Percentiles rank a stretch among this genome's conserved stretches.
phyloP scores from a whole-genome alignment of 2,329 filamentous ascomycete species.

The Sporothrix dimorphospora region DNA sequence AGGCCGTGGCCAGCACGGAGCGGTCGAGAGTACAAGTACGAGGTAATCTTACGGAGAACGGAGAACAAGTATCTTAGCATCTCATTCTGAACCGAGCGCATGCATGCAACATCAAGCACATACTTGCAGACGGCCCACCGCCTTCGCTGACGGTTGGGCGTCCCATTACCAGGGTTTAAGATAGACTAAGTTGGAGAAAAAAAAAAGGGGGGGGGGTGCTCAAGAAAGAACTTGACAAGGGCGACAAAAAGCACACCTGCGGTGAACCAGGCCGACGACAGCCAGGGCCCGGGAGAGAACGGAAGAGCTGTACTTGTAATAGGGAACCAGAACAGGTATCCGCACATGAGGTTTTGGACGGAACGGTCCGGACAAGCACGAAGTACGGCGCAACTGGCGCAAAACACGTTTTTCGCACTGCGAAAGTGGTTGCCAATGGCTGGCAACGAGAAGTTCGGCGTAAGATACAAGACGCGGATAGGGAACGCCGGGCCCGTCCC shows the following conservation, averaged over 20 bases:
- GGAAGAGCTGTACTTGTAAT: background rate
- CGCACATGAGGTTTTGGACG: background rate
- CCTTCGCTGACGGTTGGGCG: background rate
- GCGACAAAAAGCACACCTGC: background rate
- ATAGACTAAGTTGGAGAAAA: background rate
- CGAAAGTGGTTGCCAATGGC: no score
- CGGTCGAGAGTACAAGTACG: no score
- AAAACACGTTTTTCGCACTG: no score
- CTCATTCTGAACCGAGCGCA: no score
- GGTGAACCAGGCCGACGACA: background rate
- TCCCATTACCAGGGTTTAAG: background rate
- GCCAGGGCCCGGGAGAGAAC: background rate
- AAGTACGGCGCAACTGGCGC: no score
- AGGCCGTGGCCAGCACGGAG: no score
- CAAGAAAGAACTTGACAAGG: background rate
- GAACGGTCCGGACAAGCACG: background rate
- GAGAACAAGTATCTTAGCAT: no score
- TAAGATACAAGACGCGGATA: no score
- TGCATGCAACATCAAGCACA: background rate
- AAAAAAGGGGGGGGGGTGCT: background rate
- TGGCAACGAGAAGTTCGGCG: no score
- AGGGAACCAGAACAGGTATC: background rate
- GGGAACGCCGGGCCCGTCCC: background rate
- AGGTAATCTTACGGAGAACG: no score
- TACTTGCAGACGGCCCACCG: background rate